Evolutionary conservation across 345 rosid species (phyloP).

Genomic region (Raphanus raphanistrum): DNA sequence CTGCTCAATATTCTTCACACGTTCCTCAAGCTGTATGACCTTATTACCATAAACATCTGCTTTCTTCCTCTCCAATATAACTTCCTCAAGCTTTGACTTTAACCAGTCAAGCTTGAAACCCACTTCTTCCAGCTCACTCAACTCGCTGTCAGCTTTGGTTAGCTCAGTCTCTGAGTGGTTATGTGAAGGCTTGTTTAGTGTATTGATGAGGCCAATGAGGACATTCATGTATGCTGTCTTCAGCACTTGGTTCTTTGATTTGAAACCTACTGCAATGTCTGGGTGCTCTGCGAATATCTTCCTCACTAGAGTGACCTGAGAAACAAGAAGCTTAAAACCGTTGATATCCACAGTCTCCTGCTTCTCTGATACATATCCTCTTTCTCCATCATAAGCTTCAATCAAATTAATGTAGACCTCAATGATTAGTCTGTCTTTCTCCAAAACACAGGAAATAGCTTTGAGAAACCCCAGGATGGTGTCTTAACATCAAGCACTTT

Average conservation of each 20-base stretch:
- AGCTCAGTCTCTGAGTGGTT: background rate
- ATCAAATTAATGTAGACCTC: background rate
- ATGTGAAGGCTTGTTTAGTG: background rate
- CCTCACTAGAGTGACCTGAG: background rate
- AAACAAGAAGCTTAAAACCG: background rate
- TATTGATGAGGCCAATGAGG: background rate
- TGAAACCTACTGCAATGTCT: background rate
- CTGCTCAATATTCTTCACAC: conserved; percentile 1
- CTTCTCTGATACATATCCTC: background rate
- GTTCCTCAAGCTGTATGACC: conserved; percentile 8
- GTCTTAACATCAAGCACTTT: background rate
- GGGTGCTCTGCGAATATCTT: conserved; percentile 2
- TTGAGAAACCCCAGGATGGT: background rate
- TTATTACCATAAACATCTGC: background rate
- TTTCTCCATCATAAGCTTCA: background rate
- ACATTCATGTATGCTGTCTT: conserved; percentile 9
- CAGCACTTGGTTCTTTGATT: background rate
- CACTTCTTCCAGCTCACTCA: background rate
- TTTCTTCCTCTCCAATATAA: conserved; percentile 3
- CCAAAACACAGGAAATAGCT: background rate
- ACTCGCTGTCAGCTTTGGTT: background rate
- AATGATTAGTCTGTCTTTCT: conserved; percentile 1
- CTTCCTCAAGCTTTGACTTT: background rate
- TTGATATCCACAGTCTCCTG: background rate
- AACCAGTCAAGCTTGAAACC: conserved; percentile 20